Base-by-base conservation (phyloP, 371 early-diverging fungal species). In the Nematocida parisii region DNA sequence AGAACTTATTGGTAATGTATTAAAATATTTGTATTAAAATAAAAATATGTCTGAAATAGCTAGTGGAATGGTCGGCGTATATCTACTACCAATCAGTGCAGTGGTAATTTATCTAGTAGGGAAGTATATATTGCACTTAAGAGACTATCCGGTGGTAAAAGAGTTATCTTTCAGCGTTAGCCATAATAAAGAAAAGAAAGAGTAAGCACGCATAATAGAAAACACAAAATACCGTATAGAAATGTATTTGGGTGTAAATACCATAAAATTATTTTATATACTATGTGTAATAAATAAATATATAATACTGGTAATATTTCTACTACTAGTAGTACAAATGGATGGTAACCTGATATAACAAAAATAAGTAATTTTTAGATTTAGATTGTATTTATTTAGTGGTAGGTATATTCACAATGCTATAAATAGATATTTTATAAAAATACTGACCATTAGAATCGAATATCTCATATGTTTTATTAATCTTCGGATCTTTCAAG, bases 101-200 rank as follows among this genome's bases (percentile, higher is more conserved):
- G 46, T 62, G 7, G 20, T n/a, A 18, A 39, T 58, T 5, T 73
- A 61, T 42, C 2, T 73, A 18, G 24, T 50, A n/a, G 60, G 62
- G 4, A 58, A 46, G 62, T 73, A 40, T 33, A 44, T 73, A 20
- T 11, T 47, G 50, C 73, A 73, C 40, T 40, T 73, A 33, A 22
- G n/a, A 62, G 73, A 73, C 9, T 5, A 22, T 1, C 40, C 44
- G 42, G 22, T 58, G n/a, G 60, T 1, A 7, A 22, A 27, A 7
- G 22, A 58, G 5, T 11, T 72, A 9, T 15, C n/a, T 9, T 7
- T 22, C 9, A 22, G 39, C 20, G 33, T 11, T 9, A 22, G 50
- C 13, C 20, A 67, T 45, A 15, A 67, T 13, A 52, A 67, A 40
- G 15, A 50, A 47, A 67, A 67, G 68, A 46, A 24, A 67, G 68